Base-by-base conservation (phyloP, 2,329 filamentous ascomycete genomes). In the Verticillium zaregamsianum region DNA sequence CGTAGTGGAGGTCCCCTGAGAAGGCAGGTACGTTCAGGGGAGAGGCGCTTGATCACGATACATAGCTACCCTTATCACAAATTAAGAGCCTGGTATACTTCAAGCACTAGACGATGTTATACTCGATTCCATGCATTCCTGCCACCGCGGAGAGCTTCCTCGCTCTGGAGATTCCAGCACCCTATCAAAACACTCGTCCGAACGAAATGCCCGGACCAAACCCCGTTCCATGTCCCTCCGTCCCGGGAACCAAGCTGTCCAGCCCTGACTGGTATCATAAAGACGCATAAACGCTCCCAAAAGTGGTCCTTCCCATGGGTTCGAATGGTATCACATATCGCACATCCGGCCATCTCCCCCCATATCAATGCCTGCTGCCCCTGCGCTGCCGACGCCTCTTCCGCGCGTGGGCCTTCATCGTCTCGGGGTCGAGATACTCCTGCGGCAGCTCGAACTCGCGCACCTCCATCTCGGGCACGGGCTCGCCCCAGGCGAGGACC, bases 401-500 rank as follows among this genome's bases (percentile, higher is more conserved):
- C 64, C 90, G 77, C 37, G 86, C 89, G 63, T 84, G 85, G 17
- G 82, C 79, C 68, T 82, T 83, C 64, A 87, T 72, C 45, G 76
- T 80, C 68, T 85, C 83, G 66, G 81, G 78, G 73, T 89, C 73
- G 72, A 79, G 75, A 63, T 84, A 86, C 40, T 90, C 89, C 7
- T 84, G 79, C 0, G 93, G 91, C 59, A 97, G 77, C 62, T 86
- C 81, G 71, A 97, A 98, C 52, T 96, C 91, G 35, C 72, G 72
- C 71, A 91, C 85, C 5, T 79, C 73, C 62, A 90, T 79, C 15
- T 96, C 91, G 1, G 93, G 93, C 23, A 98, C 76, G 0, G 90
- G 84, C 31, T 89, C 85, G 0, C 94, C 94, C 83, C 95, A 98
- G 3, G 93, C 94, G 57, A 90, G 80, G 17, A 88, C 82, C 59